phyloP scores from a whole-genome alignment of 176 grass and related monocot genomes.

The Neostapfia colusana region DNA sequence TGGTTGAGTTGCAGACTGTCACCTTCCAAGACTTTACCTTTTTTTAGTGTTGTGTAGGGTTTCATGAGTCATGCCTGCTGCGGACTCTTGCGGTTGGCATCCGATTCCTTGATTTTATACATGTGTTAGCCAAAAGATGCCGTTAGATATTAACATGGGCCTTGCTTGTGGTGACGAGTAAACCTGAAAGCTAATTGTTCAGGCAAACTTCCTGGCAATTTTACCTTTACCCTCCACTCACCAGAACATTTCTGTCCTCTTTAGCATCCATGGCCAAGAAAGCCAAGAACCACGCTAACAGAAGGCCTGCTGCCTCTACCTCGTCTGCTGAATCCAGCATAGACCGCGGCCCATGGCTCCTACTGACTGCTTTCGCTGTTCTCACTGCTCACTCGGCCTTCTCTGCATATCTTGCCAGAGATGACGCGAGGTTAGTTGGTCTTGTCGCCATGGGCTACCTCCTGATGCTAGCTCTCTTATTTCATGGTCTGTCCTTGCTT shows the following conservation, averaged over 20 bases:
- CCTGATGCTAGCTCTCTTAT: slow-evolving; percentile 35
- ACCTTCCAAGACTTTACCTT: background rate
- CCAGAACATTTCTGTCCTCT: background rate
- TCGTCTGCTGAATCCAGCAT: background rate
- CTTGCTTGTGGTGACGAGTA: background rate
- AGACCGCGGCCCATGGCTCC: slow-evolving; percentile 20
- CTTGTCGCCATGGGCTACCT: slow-evolving; percentile 38
- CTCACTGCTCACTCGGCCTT: slow-evolving; percentile 41
- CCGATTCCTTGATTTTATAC: background rate
- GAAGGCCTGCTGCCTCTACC: background rate
- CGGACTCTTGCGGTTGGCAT: background rate
- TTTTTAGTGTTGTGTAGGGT: background rate
- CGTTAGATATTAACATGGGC: background rate
- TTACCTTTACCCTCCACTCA: slow-evolving; percentile 2
- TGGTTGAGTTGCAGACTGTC: background rate
- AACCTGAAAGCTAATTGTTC: slow-evolving; percentile 21
- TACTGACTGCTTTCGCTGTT: slow-evolving; percentile 18
- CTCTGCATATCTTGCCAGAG: slow-evolving; percentile 30
- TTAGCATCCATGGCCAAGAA: slow-evolving; percentile 29
- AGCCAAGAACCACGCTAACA: slow-evolving; percentile 15
- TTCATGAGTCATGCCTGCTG: background rate
- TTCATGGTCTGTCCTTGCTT: slow-evolving; percentile 14
- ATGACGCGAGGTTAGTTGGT: slow-evolving; percentile 21
- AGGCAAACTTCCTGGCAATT: slow-evolving; percentile 11
- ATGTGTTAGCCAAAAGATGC: background rate